Evolutionary conservation across 2,329 filamentous ascomycete genomes (phyloP).

Genomic region (Exophiala dermatitidis): DNA sequence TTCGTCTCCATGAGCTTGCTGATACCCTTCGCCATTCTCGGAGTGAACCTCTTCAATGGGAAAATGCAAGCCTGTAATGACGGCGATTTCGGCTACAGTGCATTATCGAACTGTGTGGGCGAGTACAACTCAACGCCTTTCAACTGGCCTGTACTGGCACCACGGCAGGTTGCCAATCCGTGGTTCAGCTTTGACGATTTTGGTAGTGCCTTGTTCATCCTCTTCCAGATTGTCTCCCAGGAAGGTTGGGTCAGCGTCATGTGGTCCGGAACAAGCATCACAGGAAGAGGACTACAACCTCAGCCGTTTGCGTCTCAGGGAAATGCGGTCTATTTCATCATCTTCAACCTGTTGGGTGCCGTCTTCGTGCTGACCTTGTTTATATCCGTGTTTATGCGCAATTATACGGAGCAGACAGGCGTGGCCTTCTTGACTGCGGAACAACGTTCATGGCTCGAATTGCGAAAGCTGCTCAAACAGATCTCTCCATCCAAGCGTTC

Average conservation of each 20-base stretch:
- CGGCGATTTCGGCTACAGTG: constrained; percentile 35
- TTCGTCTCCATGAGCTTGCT: constrained; percentile 91
- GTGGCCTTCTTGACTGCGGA: constrained; percentile 94
- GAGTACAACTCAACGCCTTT: constrained; percentile 73
- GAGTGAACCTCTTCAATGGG: constrained; percentile 84
- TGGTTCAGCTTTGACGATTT: constrained; percentile 95
- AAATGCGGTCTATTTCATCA: constrained; percentile 88
- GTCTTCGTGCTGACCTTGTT: constrained; percentile 96
- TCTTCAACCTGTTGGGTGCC: constrained; percentile 92
- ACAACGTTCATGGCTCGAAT: constrained; percentile 91
- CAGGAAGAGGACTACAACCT: constrained; percentile 67
- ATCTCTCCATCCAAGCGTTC: constrained; percentile 92
- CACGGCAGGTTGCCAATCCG: constrained; percentile 70
- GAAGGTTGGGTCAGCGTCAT: constrained; percentile 97
- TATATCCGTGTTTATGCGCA: constrained; percentile 99
- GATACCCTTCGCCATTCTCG: constrained; percentile 95
- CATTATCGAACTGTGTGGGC: constrained; percentile 67
- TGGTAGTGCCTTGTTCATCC: constrained; percentile 83
- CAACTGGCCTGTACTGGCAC: constrained; percentile 77
- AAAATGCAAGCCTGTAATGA: constrained; percentile 77
- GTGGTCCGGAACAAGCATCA: constrained; percentile 74
- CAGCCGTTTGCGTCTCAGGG: constrained; percentile 61
- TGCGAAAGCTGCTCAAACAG: constrained; percentile 84
- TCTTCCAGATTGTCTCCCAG: constrained; percentile 97
- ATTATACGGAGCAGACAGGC: constrained; percentile 97